phyloP scores from a whole-genome alignment of 768 basidiomycete species.

The Panaeolus cyanescens region DNA sequence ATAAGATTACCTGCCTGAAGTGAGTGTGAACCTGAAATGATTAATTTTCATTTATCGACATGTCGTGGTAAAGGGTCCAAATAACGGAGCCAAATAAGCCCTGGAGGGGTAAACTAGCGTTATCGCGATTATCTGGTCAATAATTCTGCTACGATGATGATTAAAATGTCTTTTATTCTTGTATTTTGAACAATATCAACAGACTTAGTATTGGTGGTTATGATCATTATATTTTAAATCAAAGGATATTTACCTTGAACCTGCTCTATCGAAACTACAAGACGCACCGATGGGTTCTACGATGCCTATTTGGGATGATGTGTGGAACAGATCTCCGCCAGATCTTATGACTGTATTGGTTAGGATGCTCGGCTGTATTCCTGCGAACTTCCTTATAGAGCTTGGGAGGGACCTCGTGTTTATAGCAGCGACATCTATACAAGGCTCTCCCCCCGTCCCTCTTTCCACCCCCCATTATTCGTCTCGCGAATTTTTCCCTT shows the following conservation, averaged over 20 bases:
- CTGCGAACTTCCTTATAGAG: conserved; percentile 27
- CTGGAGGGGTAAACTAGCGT: conserved; percentile 11
- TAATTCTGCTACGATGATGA: background rate
- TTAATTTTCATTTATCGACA: conserved; percentile 13
- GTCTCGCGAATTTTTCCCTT: conserved; percentile 8
- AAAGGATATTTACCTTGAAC: background rate
- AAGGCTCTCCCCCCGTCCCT: conserved; percentile 19
- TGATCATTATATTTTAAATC: background rate
- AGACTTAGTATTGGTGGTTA: background rate
- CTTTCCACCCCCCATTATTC: conserved; percentile 19
- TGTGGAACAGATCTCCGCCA: conserved; percentile 30
- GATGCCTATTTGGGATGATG: conserved; percentile 16
- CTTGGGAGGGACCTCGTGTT: conserved; percentile 29
- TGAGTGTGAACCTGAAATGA: conserved; percentile 8
- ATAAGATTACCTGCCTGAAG: background rate
- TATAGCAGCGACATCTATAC: conserved; percentile 28
- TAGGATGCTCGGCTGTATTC: conserved; percentile 21
- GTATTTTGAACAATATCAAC: background rate
- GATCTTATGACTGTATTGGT: conserved; percentile 24
- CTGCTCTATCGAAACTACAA: background rate
- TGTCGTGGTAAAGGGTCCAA: conserved; percentile 2
- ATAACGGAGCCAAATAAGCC: conserved; percentile 20
- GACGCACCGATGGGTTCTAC: conserved; percentile 9
- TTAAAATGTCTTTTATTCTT: background rate
- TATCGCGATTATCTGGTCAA: background rate